Percentiles rank a stretch among this genome's conserved stretches.
These are phyloP conservation scores for Phytopythium kandeliae DNA, from an alignment of 352 stramenopile species.

Conservation along the genomic window DNA sequence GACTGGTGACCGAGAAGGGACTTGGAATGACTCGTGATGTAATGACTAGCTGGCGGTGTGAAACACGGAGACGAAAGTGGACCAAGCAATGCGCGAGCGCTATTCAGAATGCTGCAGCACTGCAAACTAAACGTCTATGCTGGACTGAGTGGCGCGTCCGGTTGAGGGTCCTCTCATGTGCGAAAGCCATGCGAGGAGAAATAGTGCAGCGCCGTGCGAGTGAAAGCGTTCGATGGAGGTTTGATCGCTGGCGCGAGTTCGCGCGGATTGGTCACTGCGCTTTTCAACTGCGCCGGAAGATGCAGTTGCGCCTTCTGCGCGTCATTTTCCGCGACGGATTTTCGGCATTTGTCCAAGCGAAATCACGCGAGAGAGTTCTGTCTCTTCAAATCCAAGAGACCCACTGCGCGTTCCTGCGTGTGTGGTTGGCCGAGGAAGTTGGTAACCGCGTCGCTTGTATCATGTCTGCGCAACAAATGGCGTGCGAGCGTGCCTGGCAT, in stretches of 20 bases:
- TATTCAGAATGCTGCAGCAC: not conserved
- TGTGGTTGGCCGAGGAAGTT: slow-evolving; percentile 18
- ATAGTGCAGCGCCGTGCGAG: slow-evolving; percentile 4
- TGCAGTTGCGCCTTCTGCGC: slow-evolving; percentile 5
- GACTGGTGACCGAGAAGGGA: slow-evolving; percentile 4
- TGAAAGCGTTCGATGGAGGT: slow-evolving; percentile 8
- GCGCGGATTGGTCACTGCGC: slow-evolving; percentile 3
- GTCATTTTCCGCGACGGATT: slow-evolving; percentile 17
- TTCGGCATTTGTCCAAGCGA: slow-evolving; percentile 7
- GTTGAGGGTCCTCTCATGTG: slow-evolving; percentile 4
- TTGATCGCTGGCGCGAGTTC: slow-evolving; percentile 16
- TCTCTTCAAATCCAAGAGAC: slow-evolving; percentile 10
- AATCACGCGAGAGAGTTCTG: slow-evolving; percentile 13
- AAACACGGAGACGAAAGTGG: slow-evolving; percentile 2
- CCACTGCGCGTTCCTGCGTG: slow-evolving; percentile 19
- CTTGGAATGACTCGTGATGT: slow-evolving; percentile 1
- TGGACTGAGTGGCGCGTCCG: slow-evolving; percentile 13
- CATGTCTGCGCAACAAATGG: slow-evolving; percentile 20
- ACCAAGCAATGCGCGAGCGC: slow-evolving; percentile 1
- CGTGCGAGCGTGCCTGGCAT: slow-evolving; percentile 6
- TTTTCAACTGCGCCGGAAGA: not conserved
- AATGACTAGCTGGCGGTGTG: slow-evolving; percentile 12
- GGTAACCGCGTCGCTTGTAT: slow-evolving; percentile 15
- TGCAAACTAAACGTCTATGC: not conserved
- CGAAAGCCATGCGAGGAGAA: slow-evolving; percentile 10